Evolutionary conservation across 257 asterid species (phyloP).

Genomic region (Ehretia macrophylla): DNA sequence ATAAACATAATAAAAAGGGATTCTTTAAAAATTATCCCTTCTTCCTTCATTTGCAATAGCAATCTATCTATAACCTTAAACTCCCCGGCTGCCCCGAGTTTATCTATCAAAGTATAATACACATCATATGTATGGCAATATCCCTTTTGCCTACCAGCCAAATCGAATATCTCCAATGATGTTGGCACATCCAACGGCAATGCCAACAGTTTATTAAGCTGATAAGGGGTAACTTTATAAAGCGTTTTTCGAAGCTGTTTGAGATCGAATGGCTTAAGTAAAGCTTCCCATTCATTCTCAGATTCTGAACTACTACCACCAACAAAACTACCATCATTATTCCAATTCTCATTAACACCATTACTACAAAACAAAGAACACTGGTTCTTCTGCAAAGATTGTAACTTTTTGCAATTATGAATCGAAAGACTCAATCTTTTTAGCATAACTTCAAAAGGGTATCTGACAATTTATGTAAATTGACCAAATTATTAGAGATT

Average conservation of each 20-base stretch:
- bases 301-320: slow-evolving; percentile 34
- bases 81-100: slow-evolving; percentile 56
- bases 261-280: slow-evolving; percentile 84
- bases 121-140: slow-evolving; percentile 67
- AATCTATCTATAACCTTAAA: slow-evolving; percentile 60
- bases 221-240: slow-evolving; percentile 60
- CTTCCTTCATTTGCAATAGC: slow-evolving; percentile 80
- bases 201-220: slow-evolving; percentile 66
- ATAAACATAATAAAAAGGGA: slow-evolving; percentile 70
- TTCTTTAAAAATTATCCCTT: slow-evolving; percentile 58
- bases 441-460: slow-evolving; percentile 28
- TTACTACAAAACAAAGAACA: slow-evolving; percentile 16
- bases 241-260: slow-evolving; percentile 66
- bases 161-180: slow-evolving; percentile 61
- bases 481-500: not conserved
- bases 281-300: slow-evolving; percentile 83
- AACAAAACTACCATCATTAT: slow-evolving; percentile 18
- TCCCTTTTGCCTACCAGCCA: slow-evolving; percentile 66
- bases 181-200: slow-evolving; percentile 67
- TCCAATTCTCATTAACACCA: slow-evolving; percentile 27
- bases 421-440: slow-evolving; percentile 19
- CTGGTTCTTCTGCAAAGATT: not conserved
- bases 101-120: slow-evolving; percentile 66
- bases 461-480: not conserved
- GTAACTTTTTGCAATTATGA: slow-evolving; percentile 21